These are phyloP conservation scores for Raphanus hybrid DNA, from an alignment of 441 rosid genomes.

Conservation along the genomic window DNA sequence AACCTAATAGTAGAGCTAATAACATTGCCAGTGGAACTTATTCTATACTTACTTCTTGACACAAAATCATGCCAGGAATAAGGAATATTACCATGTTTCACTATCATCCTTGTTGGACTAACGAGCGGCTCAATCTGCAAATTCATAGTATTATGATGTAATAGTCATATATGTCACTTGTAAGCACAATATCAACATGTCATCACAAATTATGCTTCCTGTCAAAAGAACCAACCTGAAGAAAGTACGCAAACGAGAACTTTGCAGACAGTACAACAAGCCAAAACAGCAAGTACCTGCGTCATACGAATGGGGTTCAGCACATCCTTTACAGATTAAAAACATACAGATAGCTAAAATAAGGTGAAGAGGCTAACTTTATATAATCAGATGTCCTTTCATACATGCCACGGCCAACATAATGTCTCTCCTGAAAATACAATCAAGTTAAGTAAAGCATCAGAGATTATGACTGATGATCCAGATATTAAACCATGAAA, in stretches of 20 bases:
- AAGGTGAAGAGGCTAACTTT: slow-evolving; percentile 57
- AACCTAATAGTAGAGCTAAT: slow-evolving; percentile 19
- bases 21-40: slow-evolving; percentile 12
- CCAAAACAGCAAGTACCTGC: slow-evolving; percentile 98
- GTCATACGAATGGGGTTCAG: slow-evolving; percentile 23
- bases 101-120: slow-evolving; percentile 73
- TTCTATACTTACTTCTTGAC: slow-evolving; percentile 63
- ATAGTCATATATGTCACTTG: background rate
- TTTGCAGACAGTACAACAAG: slow-evolving; percentile 77
- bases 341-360: background rate
- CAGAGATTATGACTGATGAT: slow-evolving; percentile 4
- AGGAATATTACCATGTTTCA: slow-evolving; percentile 50
- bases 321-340: background rate
- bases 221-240: slow-evolving; percentile 60
- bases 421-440: slow-evolving; percentile 77
- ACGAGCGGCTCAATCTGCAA: slow-evolving; percentile 91
- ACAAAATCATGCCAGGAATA: slow-evolving; percentile 99
- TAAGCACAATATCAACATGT: slow-evolving; percentile 15
- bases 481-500: slow-evolving; percentile 11
- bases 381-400: slow-evolving; percentile 86
- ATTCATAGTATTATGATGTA: slow-evolving; percentile 25
- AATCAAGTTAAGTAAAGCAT: slow-evolving; percentile 27
- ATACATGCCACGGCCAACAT: slow-evolving; percentile 98
- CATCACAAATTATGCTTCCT: slow-evolving; percentile 21
- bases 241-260: slow-evolving; percentile 93